These are phyloP conservation scores for Pyrus communis DNA, from an alignment of 306 rosid species.

Conservation along the genomic window DNA sequence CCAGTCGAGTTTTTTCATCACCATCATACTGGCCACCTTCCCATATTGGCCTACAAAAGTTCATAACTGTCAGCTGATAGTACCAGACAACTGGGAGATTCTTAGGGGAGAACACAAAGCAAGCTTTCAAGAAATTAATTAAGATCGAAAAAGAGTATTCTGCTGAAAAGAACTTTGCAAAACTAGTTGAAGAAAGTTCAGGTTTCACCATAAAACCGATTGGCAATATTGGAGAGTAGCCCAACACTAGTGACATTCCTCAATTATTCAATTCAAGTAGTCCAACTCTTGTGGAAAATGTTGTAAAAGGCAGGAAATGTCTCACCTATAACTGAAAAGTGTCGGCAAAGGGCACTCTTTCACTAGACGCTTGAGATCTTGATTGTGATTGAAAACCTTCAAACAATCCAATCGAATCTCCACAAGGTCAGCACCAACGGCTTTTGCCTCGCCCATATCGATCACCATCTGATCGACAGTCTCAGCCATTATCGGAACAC, in stretches of 20 bases:
- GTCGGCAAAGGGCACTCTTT: slow-evolving; percentile 41
- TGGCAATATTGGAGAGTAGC: too few species aligned
- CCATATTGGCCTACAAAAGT: slow-evolving; percentile 61
- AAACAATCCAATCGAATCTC: slow-evolving; percentile 62
- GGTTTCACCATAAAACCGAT: too few species aligned
- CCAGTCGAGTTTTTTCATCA: slow-evolving; percentile 58
- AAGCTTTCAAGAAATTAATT: too few species aligned
- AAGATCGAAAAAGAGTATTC: neutral
- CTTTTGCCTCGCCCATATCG: slow-evolving; percentile 34
- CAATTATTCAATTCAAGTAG: neutral
- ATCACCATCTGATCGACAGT: slow-evolving; percentile 39
- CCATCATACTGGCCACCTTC: slow-evolving; percentile 84
- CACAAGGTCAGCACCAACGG: slow-evolving; percentile 54
- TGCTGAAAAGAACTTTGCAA: too few species aligned
- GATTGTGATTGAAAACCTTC: slow-evolving; percentile 36
- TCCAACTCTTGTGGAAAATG: neutral
- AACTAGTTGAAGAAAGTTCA: too few species aligned
- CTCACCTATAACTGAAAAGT: slow-evolving; percentile 49
- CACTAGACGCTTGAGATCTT: slow-evolving; percentile 37
- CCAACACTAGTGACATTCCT: neutral
- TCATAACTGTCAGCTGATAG: slow-evolving; percentile 2
- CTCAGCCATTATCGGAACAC: slow-evolving; percentile 58
- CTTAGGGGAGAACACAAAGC: neutral
- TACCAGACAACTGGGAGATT: neutral
- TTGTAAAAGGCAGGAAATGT: neutral